Percentiles rank a stretch among this genome's conserved stretches.
Evolutionary conservation across 768 basidiomycete species (phyloP).

Genomic region (Coprinopsis sp.): DNA sequence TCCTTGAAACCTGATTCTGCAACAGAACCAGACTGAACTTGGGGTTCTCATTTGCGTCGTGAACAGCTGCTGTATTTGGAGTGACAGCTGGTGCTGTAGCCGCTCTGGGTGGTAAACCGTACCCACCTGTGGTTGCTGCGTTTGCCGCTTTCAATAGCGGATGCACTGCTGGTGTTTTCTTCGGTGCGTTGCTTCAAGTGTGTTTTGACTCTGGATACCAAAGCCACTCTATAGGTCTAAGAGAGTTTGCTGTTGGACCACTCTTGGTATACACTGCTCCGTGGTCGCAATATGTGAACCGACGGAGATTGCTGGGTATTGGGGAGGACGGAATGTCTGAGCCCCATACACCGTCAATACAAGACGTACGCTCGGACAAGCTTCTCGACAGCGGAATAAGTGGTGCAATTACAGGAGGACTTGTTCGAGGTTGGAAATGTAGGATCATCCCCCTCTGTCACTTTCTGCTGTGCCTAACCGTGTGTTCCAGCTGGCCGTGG

Average conservation of each 20-base stretch:
- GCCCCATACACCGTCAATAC: conserved; percentile 32
- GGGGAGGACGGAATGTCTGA: conserved; percentile 1
- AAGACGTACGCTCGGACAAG: conserved; percentile 52
- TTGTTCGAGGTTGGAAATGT: conserved; percentile 56
- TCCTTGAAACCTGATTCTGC: conserved; percentile 29
- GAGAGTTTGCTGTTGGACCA: conserved; percentile 75
- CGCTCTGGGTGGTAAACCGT: conserved; percentile 44
- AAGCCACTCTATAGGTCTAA: conserved; percentile 43
- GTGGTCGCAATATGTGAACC: conserved; percentile 44
- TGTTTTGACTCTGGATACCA: conserved; percentile 4
- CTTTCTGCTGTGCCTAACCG: not conserved
- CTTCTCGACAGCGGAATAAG: conserved; percentile 71
- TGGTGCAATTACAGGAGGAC: conserved; percentile 63
- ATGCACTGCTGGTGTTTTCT: conserved; percentile 70
- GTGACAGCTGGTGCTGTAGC: conserved; percentile 40
- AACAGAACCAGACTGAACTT: conserved; percentile 23
- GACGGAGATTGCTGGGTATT: conserved; percentile 27
- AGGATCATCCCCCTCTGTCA: conserved; percentile 20
- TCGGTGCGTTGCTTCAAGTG: conserved; percentile 48
- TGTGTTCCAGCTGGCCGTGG: conserved; percentile 52
- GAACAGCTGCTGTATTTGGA: conserved; percentile 55
- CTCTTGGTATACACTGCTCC: conserved; percentile 42
- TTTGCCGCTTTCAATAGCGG: conserved; percentile 70
- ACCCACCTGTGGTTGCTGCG: conserved; percentile 42
- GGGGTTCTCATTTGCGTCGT: conserved; percentile 3